Base-by-base conservation (phyloP, 495 filamentous ascomycete genomes). In the Glarea lozoyensis region DNA sequence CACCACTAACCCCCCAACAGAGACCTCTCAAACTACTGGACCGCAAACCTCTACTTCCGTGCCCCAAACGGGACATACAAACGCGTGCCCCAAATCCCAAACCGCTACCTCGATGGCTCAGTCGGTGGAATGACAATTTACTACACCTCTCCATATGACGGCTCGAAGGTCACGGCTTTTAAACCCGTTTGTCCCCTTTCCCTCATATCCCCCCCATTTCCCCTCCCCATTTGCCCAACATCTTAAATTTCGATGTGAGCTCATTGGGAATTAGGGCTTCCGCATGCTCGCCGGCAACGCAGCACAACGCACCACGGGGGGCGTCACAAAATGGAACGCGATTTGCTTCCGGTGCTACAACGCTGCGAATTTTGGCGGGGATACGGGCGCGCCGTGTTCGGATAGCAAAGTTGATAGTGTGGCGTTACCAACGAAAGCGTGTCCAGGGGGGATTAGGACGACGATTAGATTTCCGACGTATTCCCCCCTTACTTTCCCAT, bases 301-400 rank as follows among this genome's bases (percentile, higher is more conserved):
- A 9, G n/a, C 7, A 1, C 37, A 39, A 16, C 10, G 15, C 18
- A 16, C 37, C 37, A 9, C 15, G 12, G 20, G 16, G 12, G 15
- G 37, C 37, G 12, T 42, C 50, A 37, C 55, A 40, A 10, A 20
- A 21, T 39, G 15, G 37, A 39, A 39, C 16, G 20, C 37, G n/a
- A 37, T 70, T 35, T 72, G 68, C 63, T 67, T 68, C 54, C 63
- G 68, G 27, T 72, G 68, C 52, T 61, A 62, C 37, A 55, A 56
- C 33, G 69, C 68, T 54, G 61, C 62, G 39, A 50, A 65, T 52
- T 37, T 37, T 37, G 34, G 34, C 51, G 67, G 67, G 4, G 70
- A 70, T 46, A 66, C 66, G 13, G 66, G 66, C 15, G 67, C 68
- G 0, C 68, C 68, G 17, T 72, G 68, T 60, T 67, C 67, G 16